Evolutionary conservation across 225 moss, liverwort and hornwort species (phyloP), one percentile per base, ranked within the genome.

Genomic region (Sphagnum contortum): DNA sequence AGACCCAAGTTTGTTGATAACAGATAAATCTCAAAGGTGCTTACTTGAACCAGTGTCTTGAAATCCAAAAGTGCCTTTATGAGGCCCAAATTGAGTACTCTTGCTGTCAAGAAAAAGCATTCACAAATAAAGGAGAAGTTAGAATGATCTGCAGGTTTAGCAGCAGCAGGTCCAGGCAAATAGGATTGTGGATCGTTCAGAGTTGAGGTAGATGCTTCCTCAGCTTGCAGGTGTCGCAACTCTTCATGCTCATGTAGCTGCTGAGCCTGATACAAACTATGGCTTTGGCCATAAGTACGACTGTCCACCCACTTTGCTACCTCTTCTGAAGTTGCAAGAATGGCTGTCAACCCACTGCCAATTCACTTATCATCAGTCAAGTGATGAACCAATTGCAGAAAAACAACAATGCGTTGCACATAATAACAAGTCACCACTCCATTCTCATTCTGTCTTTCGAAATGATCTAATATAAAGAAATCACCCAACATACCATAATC

Each of bases 321-420:
- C 64, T 98, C 96, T 70, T 98, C 96, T n/a, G 96, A 90, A 67
- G 90, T 93, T 63, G 96, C 96, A 65, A 90, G 87, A 63, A 98
- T 78, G 50, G 96, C 85, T 71, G 96, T 98, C 81, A 98, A 85
- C 60, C 83, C 77, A 71, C 96, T 98, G 85, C 69, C 73, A 71
- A 61, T 48, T 49, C 14, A 49, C 64, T 12, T 9, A 52, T 52
- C 52, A 52, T 52, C 52, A 52, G 52, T 9, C 50, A 49, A 68
- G 47, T 62, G 49, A 29, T 29, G 29, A 29, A 29, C 29, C 29
- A 29, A 29, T 29, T 29, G 29, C 29, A 29, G 29, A 29, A 29
- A 29, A 29, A 29, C 29, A 29, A 29, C 29, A 29, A 0, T 29
- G 29, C 1, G 29, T 29, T 29, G 29, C 58, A 8, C 5, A 59